These are phyloP conservation scores for Phaeosphaeria sp. DNA, from an alignment of 2,329 filamentous ascomycete genomes.

Conservation along the genomic window DNA sequence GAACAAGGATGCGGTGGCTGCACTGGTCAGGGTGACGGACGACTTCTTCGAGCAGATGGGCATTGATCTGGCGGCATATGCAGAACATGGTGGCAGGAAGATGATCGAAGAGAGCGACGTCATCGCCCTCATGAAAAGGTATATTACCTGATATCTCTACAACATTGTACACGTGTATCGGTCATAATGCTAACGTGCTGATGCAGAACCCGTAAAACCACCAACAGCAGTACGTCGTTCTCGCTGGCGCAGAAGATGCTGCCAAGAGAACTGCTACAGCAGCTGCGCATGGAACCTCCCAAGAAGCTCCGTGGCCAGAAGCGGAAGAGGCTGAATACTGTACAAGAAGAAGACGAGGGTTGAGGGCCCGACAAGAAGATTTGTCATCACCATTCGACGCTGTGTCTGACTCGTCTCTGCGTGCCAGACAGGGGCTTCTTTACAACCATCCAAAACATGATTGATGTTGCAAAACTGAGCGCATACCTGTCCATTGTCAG, in stretches of 20 bases:
- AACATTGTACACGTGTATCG: conserved; percentile 17
- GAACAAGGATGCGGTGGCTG: conserved; percentile 73
- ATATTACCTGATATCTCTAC: conserved; percentile 48
- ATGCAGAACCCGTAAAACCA: conserved; percentile 65
- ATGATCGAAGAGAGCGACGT: conserved; percentile 87
- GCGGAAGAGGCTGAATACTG: conserved; percentile 51
- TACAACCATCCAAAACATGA: conserved; percentile 97
- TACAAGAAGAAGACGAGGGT: conserved; percentile 54
- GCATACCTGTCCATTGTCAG: conserved; percentile 73
- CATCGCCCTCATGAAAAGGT: conserved; percentile 83
- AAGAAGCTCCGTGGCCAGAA: conserved; percentile 55
- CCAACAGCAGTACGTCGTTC: conserved; percentile 75
- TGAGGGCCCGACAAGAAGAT: conserved; percentile 31
- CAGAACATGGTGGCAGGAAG: conserved; percentile 80
- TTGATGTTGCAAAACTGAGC: conserved; percentile 79
- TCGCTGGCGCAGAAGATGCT: conserved; percentile 84
- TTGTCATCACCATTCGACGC: conserved; percentile 72
- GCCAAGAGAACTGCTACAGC: conserved; percentile 81
- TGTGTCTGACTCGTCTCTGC: conserved; percentile 75
- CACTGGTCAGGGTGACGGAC: conserved; percentile 80
- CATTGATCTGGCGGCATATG: conserved; percentile 80
- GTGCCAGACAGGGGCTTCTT: conserved; percentile 82
- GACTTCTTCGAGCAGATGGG: conserved; percentile 92
- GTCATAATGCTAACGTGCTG: conserved; percentile 8
- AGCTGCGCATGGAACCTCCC: conserved; percentile 69